Evolutionary conservation across 1,139 yeast species (phyloP).

Genomic region (Groenewaldozyma sp.): DNA sequence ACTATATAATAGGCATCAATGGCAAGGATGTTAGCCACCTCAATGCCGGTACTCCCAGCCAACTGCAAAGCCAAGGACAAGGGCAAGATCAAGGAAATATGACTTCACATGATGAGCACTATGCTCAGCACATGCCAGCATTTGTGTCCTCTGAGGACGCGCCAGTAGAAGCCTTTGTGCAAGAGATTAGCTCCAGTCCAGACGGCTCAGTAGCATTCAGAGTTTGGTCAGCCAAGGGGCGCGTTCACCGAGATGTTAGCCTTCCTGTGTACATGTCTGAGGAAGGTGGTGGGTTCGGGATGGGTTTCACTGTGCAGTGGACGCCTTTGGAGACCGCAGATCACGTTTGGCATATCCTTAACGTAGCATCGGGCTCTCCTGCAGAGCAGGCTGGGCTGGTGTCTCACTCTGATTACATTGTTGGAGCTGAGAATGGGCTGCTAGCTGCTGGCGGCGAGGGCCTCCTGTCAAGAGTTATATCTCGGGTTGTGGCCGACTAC

Average conservation of each 20-base stretch:
- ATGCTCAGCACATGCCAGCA: conserved; percentile 4
- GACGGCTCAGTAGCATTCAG: conserved; percentile 43
- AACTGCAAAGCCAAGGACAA: neutral
- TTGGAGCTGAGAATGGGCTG: conserved; percentile 81
- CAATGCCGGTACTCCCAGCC: conserved; percentile 17
- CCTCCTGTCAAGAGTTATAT: conserved; percentile 57
- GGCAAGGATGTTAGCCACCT: conserved; percentile 42
- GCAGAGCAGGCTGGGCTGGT: conserved; percentile 77
- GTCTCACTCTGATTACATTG: conserved; percentile 80
- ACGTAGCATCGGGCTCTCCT: conserved; percentile 69
- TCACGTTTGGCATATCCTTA: conserved; percentile 79
- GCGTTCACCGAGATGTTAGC: conserved; percentile 44
- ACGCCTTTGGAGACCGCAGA: conserved; percentile 69
- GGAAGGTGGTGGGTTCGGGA: conserved; percentile 24
- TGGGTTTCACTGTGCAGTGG: conserved; percentile 70
- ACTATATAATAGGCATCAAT: conserved; percentile 69
- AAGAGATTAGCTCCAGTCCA: conserved; percentile 22
- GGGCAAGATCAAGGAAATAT: too few relatives aligned
- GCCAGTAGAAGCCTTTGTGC: conserved; percentile 23
- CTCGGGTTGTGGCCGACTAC: conserved; percentile 17
- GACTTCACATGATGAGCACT: neutral
- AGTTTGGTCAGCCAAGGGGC: conserved; percentile 91
- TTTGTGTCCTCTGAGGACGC: conserved; percentile 15
- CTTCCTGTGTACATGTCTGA: conserved; percentile 32
- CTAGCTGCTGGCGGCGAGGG: conserved; percentile 83